phyloP scores from a whole-genome alignment of 1,284 basidiomycete species.

The Ceratobasidium papillatum region DNA sequence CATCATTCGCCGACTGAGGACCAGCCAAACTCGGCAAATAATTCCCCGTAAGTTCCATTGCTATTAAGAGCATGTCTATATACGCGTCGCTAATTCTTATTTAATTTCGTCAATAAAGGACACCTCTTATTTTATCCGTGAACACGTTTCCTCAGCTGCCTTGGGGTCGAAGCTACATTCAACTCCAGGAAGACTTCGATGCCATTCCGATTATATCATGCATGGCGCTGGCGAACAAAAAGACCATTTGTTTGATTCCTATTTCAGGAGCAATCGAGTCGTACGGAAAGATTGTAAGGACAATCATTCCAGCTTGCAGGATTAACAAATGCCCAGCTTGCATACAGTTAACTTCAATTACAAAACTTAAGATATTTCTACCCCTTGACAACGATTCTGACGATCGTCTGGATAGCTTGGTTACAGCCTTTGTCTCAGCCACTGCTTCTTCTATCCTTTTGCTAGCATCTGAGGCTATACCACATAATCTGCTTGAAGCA shows the following conservation, averaged over 20 bases:
- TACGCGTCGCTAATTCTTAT: too few relatives aligned
- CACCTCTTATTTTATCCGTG: not conserved
- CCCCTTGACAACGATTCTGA: not conserved
- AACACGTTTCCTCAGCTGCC: not conserved
- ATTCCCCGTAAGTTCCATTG: too few relatives aligned
- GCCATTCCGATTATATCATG: not conserved
- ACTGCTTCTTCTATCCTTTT: not conserved
- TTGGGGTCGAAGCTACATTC: not conserved
- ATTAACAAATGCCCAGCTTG: too few relatives aligned
- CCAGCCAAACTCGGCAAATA: too few relatives aligned
- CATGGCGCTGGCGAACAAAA: not conserved
- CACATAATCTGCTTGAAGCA: not conserved
- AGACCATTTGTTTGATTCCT: slow-evolving; percentile 14
- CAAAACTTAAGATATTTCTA: not conserved
- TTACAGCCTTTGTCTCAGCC: not conserved
- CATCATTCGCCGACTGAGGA: not conserved
- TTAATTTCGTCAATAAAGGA: too few relatives aligned
- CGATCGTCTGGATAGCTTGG: not conserved
- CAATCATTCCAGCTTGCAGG: too few relatives aligned
- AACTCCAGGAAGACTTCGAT: not conserved
- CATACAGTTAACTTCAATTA: not conserved
- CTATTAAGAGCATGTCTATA: too few relatives aligned
- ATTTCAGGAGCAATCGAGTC: not conserved
- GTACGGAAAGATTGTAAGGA: not conserved
- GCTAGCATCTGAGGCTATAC: not conserved